A percentile compares a stretch with the other conserved stretches of the same genome.
These are phyloP conservation scores for Nicotiana noctiflora DNA, from an alignment of 257 asterid genomes.

Conservation along the genomic window DNA sequence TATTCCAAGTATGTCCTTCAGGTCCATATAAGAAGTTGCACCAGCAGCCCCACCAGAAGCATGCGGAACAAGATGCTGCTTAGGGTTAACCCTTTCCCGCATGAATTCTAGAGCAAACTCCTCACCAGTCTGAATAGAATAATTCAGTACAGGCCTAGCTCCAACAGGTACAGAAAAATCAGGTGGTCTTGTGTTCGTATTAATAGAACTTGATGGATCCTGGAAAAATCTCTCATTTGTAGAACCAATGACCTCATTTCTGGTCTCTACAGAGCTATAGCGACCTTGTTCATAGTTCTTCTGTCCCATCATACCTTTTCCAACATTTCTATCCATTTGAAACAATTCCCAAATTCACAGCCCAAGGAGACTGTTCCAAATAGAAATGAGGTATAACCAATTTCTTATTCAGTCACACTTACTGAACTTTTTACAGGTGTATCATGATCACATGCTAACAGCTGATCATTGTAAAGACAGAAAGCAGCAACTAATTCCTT, in stretches of 20 bases:
- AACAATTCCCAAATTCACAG: neutral
- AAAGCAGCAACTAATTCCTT: neutral
- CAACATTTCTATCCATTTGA: slow-evolving; percentile 49
- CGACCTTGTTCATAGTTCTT: slow-evolving; percentile 44
- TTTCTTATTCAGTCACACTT: neutral
- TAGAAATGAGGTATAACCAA: neutral
- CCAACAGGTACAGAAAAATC: slow-evolving; percentile 38
- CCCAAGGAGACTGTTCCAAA: neutral
- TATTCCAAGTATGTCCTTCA: slow-evolving; percentile 46
- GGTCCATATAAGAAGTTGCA: slow-evolving; percentile 40
- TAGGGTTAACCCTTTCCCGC: slow-evolving; percentile 85
- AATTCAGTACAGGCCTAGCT: slow-evolving; percentile 70
- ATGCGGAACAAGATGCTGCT: slow-evolving; percentile 51
- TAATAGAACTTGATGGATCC: slow-evolving; percentile 57
- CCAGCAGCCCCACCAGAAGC: slow-evolving; percentile 37
- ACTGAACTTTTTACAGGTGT: neutral
- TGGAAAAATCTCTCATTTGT: slow-evolving; percentile 44
- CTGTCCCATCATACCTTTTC: slow-evolving; percentile 44
- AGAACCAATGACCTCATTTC: slow-evolving; percentile 50
- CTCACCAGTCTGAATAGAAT: slow-evolving; percentile 94
- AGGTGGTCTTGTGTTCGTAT: slow-evolving; percentile 47
- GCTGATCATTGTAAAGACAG: neutral
- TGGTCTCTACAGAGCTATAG: slow-evolving; percentile 41
- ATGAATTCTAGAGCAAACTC: slow-evolving; percentile 86
- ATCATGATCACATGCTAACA: slow-evolving; percentile 1